phyloP scores from a whole-genome alignment of 352 stramenopile species.

The Phytophthora sp. region DNA sequence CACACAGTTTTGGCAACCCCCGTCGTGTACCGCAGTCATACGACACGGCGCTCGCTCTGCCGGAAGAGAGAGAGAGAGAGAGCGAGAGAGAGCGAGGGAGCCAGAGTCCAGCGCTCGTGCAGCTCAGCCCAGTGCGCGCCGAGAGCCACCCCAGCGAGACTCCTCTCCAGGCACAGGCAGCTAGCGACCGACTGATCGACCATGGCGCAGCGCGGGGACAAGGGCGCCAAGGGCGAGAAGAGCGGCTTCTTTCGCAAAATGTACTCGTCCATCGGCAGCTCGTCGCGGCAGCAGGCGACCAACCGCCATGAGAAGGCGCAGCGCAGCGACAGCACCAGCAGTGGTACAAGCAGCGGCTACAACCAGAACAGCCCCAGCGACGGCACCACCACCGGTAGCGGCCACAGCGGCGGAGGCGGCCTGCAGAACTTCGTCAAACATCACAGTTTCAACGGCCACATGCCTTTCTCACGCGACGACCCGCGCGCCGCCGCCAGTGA shows the following conservation, averaged over 20 bases:
- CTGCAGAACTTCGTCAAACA: constrained; percentile 58
- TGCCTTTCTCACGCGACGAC: constrained; percentile 62
- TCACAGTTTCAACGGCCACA: constrained; percentile 76
- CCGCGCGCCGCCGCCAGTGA: constrained; percentile 28
- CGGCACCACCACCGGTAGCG: constrained; percentile 41
- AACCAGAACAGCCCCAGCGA: constrained; percentile 42
- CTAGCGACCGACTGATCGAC: constrained; percentile 3
- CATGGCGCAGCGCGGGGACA: constrained; percentile 54
- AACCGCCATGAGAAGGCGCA: constrained; percentile 41
- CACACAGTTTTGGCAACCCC: constrained; percentile 27
- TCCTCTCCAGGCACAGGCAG: constrained; percentile 6
- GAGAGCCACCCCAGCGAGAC: constrained; percentile 25
- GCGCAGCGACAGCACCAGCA: constrained; percentile 43
- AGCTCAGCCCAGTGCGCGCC: constrained; percentile 15
- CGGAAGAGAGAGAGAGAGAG: constrained; percentile 23
- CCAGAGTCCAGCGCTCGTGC: constrained; percentile 12
- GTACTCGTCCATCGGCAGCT: constrained; percentile 65
- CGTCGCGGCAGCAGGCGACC: constrained; percentile 39
- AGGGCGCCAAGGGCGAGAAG: constrained; percentile 44
- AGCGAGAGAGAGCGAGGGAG: constrained; percentile 16
- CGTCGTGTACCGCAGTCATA: constrained; percentile 33
- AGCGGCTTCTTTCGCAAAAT: constrained; percentile 72
- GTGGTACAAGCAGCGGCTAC: constrained; percentile 39
- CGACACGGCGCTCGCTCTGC: constrained; percentile 31
- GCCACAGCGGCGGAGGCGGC: constrained; percentile 29